Percentiles rank a stretch among this genome's conserved stretches.
phyloP scores from a whole-genome alignment of 2,329 filamentous ascomycete genomes.

The Drechslera avenae region DNA sequence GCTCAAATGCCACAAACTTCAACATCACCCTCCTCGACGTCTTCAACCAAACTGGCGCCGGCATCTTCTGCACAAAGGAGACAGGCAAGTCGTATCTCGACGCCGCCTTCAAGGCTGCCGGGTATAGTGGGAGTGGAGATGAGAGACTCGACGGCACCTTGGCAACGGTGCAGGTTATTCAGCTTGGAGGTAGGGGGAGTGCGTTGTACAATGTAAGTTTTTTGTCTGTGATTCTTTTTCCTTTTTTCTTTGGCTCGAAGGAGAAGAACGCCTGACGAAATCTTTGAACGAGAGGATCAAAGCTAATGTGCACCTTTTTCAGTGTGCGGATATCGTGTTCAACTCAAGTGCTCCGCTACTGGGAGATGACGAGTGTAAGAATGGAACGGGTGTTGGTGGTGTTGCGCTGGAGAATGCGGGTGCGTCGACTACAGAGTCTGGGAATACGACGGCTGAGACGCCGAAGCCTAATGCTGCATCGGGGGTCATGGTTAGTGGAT shows the following conservation, averaged over 20 bases:
- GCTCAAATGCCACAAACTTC: conserved; percentile 49
- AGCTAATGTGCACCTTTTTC: too few species aligned
- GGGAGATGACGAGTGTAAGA: conserved; percentile 45
- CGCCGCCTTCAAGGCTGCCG: conserved; percentile 29
- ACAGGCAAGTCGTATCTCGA: conserved; percentile 35
- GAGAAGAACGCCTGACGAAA: too few species aligned
- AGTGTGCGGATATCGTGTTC: conserved; percentile 54
- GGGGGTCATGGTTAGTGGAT: too few species aligned
- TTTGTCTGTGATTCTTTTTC: too few species aligned
- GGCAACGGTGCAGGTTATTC: conserved; percentile 54
- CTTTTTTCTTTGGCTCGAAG: too few species aligned
- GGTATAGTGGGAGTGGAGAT: conserved; percentile 27
- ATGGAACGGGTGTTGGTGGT: conserved; percentile 49
- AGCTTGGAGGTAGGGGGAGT: conserved; percentile 48
- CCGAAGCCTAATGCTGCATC: too few species aligned
- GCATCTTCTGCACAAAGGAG: conserved; percentile 54
- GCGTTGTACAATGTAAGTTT: conserved; percentile 55
- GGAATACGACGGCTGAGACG: background rate
- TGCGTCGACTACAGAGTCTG: background rate
- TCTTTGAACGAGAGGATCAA: too few species aligned
- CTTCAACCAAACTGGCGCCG: conserved; percentile 57
- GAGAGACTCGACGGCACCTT: conserved; percentile 46
- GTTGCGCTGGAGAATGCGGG: conserved; percentile 32
- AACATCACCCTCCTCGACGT: conserved; percentile 52
- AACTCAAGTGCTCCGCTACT: conserved; percentile 47